These are phyloP conservation scores for Rachicladosporium sp. DNA, from an alignment of 2,329 filamentous ascomycete species.

Conservation along the genomic window DNA sequence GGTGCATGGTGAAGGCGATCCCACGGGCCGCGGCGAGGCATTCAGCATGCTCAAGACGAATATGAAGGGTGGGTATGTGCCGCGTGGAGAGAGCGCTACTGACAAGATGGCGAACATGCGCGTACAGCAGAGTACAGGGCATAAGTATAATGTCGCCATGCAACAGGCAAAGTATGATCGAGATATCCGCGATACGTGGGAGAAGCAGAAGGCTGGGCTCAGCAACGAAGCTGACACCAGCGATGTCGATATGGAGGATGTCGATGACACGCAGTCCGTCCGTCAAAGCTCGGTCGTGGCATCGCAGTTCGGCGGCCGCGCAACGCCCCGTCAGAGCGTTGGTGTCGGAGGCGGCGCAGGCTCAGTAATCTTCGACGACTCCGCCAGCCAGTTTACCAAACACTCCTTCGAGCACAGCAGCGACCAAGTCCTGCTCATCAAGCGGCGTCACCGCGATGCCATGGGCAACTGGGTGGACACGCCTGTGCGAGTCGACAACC, in stretches of 20 bases:
- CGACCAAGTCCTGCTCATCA: conserved; percentile 61
- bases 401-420: conserved; percentile 34
- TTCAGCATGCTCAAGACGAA: conserved; percentile 97
- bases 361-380: conserved; percentile 50
- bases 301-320: conserved; percentile 26
- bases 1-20: conserved; percentile 87
- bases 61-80: conserved; percentile 96
- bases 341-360: conserved; percentile 43
- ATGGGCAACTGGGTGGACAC: conserved; percentile 41
- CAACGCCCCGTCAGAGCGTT: conserved; percentile 55
- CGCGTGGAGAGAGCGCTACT: conserved; percentile 76
- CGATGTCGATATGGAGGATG: conserved; percentile 56
- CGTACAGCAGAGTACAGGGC: conserved; percentile 59
- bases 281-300: conserved; percentile 1
- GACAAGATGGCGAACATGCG: conserved; percentile 76
- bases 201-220: conserved; percentile 68
- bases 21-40: conserved; percentile 80
- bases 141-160: conserved; percentile 93
- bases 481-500: conserved; percentile 39
- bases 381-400: conserved; percentile 40
- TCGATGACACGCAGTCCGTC: conserved; percentile 33
- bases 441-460: conserved; percentile 51
- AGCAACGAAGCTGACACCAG: conserved; percentile 63
- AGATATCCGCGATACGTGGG: conserved; percentile 86
- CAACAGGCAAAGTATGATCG: conserved; percentile 88